Percentiles rank a stretch among this genome's conserved stretches.
These are phyloP conservation scores for Termitomyces sp. DNA, from an alignment of 768 basidiomycete species.

Conservation along the genomic window DNA sequence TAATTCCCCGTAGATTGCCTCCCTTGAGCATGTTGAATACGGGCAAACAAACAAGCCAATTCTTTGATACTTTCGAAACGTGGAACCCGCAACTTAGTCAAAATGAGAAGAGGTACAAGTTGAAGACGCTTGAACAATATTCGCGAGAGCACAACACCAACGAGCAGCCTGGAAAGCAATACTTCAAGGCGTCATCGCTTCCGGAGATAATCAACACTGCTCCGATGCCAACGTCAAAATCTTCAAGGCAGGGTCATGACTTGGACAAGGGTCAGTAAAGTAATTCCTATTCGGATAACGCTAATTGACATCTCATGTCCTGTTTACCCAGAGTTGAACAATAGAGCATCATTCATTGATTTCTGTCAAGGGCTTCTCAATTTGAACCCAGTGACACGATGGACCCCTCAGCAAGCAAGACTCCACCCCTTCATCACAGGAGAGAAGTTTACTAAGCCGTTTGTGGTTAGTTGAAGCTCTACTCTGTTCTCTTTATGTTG, in stretches of 20 bases:
- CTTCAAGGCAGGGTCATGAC: conserved; percentile 71
- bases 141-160: conserved; percentile 92
- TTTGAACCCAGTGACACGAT: conserved; percentile 91
- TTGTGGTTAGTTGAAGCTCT: conserved; percentile 53
- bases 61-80: conserved; percentile 77
- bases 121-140: conserved; percentile 94
- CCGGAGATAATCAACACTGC: conserved; percentile 96
- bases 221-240: conserved; percentile 86
- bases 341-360: conserved; percentile 93
- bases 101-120: conserved; percentile 78
- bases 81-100: conserved; percentile 62
- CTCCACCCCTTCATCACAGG: conserved; percentile 98
- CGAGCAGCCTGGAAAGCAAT: conserved; percentile 98
- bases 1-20: conserved; percentile 58
- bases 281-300: conserved; percentile 4
- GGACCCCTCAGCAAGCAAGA: conserved; percentile 96
- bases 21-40: conserved; percentile 92
- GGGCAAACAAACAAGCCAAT: conserved; percentile 92
- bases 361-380: conserved; percentile 94
- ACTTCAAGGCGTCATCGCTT: conserved; percentile 91
- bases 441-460: conserved; percentile 89
- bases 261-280: conserved; percentile 77
- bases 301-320: conserved; percentile 1
- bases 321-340: conserved; percentile 72
- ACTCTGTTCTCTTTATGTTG: conserved; percentile 6